Evolutionary conservation across 805 yeast genomes (phyloP), one percentile per base, ranked within the genome.

Genomic region (Maudiozyma serrabonitensis): DNA sequence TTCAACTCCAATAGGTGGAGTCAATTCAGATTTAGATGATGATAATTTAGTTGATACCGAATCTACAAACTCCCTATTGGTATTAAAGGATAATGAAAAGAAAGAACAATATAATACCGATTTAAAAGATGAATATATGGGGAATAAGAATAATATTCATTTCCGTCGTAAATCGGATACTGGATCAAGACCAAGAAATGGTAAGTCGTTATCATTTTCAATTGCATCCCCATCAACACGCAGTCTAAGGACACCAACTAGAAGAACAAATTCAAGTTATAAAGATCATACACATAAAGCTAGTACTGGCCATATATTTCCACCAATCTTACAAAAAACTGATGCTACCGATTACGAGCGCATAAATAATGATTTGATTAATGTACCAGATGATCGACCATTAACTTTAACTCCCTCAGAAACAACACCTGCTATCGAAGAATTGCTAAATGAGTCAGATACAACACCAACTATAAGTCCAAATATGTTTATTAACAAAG

Each of bases 1-100:
- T 31, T 28, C 35, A 11, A 42, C 45, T 7, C 43, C 43, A 26
- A 19, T 38, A 8, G 35, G 37, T 25, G 41, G 32, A 45, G 23
- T 19, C 25, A 47, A 45, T 21, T 28, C 47, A 44, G 56, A 54
- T 43, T 58, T 58, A 6, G 41, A 58, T 16, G 63, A 61, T 49
- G 63, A 67, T 46, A 56, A 62, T 38, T 54, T 73, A 21, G 48
- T 53, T 18, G 58, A 58, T 48, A 50, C 61, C 34, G 59, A 54
- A 48, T 57, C 59, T 19, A 54, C 61, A 16, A 59, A 56, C 19
- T 58, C 64, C 1, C 35, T 61, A 21, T 43, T 55, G 19, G 42
- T 61, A 23, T 50, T 61, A 32, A 46, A 58, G 21, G 62, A 59
- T 32, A 35, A 35, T 35, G 38, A 35, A 13, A 35, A 35, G 38